Evolutionary conservation across 331 rosid species (phyloP).

Genomic region (Pyracantha coccinea): DNA sequence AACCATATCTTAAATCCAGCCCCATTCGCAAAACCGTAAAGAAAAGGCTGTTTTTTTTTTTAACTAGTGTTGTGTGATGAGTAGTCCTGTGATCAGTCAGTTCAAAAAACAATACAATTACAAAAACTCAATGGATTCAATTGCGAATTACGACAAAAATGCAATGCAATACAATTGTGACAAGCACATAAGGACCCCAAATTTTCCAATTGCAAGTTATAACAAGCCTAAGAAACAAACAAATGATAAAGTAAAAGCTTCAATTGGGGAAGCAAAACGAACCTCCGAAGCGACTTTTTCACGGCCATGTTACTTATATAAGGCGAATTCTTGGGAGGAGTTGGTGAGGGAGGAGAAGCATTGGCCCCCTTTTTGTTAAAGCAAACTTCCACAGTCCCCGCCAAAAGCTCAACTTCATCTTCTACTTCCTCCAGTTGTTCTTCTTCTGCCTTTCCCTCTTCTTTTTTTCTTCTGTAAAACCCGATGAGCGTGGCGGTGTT

Average conservation of each 20-base stretch:
- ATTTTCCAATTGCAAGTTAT: background rate
- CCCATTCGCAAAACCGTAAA: background rate
- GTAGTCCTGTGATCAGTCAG: background rate
- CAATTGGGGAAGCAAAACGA: background rate
- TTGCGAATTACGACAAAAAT: background rate
- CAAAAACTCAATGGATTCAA: background rate
- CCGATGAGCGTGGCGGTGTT: slow-evolving; percentile 74
- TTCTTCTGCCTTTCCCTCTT: background rate
- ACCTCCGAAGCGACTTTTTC: slow-evolving; percentile 57
- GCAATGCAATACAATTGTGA: background rate
- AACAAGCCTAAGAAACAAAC: background rate
- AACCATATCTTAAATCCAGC: slow-evolving; percentile 11
- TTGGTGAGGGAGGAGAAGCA: slow-evolving; percentile 62
- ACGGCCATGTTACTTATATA: slow-evolving; percentile 75
- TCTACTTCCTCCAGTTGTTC: slow-evolving; percentile 24
- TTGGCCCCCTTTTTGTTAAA: slow-evolving; percentile 60
- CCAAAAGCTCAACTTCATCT: slow-evolving; percentile 35
- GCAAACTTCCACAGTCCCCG: slow-evolving; percentile 85
- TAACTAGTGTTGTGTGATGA: background rate
- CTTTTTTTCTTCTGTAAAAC: slow-evolving; percentile 37
- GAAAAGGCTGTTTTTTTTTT: too few species aligned
- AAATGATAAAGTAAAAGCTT: background rate
- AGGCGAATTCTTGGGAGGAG: slow-evolving; percentile 67
- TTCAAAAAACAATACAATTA: background rate
- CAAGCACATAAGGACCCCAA: background rate